A percentile compares a stretch with the other conserved stretches of the same genome.
These are phyloP conservation scores for Colletotrichum higginsianum DNA, from an alignment of 2,329 filamentous ascomycete species.

Conservation along the genomic window DNA sequence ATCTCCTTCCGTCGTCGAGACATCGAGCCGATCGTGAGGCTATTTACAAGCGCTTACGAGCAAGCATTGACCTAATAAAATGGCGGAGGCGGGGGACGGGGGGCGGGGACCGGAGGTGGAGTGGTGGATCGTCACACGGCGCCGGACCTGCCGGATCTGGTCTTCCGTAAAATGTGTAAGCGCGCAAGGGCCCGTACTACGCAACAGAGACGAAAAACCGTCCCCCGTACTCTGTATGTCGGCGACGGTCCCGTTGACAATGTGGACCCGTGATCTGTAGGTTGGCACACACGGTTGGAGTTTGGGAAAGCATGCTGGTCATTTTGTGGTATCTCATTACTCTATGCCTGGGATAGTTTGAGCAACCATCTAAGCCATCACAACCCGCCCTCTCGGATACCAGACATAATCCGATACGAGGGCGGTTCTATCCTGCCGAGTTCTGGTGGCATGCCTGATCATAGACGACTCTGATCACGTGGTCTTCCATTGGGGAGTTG, in stretches of 20 bases:
- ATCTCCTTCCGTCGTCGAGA: neutral
- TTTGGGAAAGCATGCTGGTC: neutral
- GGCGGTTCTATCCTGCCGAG: neutral
- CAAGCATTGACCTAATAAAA: neutral
- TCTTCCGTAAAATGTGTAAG: neutral
- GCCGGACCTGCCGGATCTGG: conserved; percentile 6
- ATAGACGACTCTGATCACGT: no score
- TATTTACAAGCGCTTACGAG: neutral
- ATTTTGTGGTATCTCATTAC: conserved; percentile 19
- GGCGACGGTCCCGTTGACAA: neutral
- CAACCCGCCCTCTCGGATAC: neutral
- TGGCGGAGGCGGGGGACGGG: neutral
- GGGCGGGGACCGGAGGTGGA: neutral
- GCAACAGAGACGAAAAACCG: no score
- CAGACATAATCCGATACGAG: neutral
- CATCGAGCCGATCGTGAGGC: neutral
- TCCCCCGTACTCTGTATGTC: neutral
- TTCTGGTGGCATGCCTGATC: no score
- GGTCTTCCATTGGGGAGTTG: neutral
- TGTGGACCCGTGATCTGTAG: no score
- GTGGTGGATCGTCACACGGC: neutral
- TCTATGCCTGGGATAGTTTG: neutral
- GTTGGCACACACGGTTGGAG: neutral
- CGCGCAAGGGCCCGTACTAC: neutral
- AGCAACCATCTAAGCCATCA: neutral